These are phyloP conservation scores for Scleromitrula shiraiana DNA, from an alignment of 2,329 filamentous ascomycete species.

Conservation along the genomic window DNA sequence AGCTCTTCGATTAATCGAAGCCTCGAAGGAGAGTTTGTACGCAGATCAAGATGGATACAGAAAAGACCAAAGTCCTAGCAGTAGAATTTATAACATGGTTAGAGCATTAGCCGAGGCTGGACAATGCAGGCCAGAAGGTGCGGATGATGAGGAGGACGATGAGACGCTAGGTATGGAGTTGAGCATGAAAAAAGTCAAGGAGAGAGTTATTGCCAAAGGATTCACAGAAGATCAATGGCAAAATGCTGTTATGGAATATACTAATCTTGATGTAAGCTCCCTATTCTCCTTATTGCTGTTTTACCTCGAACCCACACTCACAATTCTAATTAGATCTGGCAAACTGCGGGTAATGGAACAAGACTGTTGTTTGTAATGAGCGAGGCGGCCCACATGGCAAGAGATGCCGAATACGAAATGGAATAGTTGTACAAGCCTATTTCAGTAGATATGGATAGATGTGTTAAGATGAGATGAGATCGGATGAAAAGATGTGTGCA, in stretches of 20 bases:
- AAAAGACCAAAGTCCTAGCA: conserved; percentile 70
- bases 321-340: conserved; percentile 54
- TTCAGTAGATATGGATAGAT: background rate
- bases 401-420: conserved; percentile 24
- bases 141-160: conserved; percentile 65
- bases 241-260: conserved; percentile 81
- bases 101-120: conserved; percentile 79
- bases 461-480: background rate
- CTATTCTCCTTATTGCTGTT: conserved; percentile 13
- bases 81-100: conserved; percentile 92
- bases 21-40: conserved; percentile 85
- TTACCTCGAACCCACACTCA: conserved; percentile 30
- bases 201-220: conserved; percentile 88
- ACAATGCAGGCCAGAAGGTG: conserved; percentile 39
- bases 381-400: conserved; percentile 36
- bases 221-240: conserved; percentile 94
- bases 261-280: conserved; percentile 73
- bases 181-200: conserved; percentile 79
- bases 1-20: conserved; percentile 81
- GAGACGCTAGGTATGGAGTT: conserved; percentile 60
- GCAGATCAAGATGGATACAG: conserved; percentile 54
- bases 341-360: conserved; percentile 63
- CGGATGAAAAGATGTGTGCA: background rate
- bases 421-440: conserved; percentile 12
- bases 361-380: conserved; percentile 63